A percentile compares a stretch with the other conserved stretches of the same genome.
phyloP scores from a whole-genome alignment of 495 filamentous ascomycete genomes.

The Daldinia grandis region DNA sequence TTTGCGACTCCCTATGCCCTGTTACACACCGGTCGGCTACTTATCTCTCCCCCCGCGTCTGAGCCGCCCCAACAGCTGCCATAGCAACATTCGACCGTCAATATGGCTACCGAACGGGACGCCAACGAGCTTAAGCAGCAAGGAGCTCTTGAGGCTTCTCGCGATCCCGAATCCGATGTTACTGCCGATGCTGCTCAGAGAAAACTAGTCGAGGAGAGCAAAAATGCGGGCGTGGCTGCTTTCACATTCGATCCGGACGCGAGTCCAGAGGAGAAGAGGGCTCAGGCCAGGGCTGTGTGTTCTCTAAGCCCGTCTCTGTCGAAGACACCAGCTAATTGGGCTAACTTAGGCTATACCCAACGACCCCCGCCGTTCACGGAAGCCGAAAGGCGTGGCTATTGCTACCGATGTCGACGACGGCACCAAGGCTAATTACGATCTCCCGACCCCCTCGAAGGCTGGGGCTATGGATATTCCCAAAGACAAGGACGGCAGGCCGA shows the following conservation, averaged over 20 bases:
- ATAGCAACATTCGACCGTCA: constrained; percentile 31
- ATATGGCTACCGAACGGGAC: constrained; percentile 52
- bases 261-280: constrained; percentile 81
- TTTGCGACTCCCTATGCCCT: constrained; percentile 7
- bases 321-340: constrained; percentile 9
- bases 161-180: constrained; percentile 72
- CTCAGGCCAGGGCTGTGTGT: constrained; percentile 79
- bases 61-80: constrained; percentile 31
- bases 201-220: constrained; percentile 75
- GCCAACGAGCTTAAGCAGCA: constrained; percentile 76
- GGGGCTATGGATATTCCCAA: constrained; percentile 61
- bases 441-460: constrained; percentile 76
- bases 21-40: constrained; percentile 9
- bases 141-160: constrained; percentile 74
- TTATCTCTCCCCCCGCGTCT: constrained; percentile 9
- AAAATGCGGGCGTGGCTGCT: constrained; percentile 76
- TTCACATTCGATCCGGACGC: constrained; percentile 90
- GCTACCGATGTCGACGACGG: constrained; percentile 79
- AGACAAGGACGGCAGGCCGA: constrained; percentile 55
- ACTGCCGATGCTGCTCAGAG: constrained; percentile 75
- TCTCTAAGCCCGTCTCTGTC: neutral
- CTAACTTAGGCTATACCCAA: constrained; percentile 54
- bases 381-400: constrained; percentile 72
- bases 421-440: constrained; percentile 74
- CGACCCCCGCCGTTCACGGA: constrained; percentile 69